Evolutionary conservation across 305 asterid species (phyloP).

Genomic region (Petunia hybrid): DNA sequence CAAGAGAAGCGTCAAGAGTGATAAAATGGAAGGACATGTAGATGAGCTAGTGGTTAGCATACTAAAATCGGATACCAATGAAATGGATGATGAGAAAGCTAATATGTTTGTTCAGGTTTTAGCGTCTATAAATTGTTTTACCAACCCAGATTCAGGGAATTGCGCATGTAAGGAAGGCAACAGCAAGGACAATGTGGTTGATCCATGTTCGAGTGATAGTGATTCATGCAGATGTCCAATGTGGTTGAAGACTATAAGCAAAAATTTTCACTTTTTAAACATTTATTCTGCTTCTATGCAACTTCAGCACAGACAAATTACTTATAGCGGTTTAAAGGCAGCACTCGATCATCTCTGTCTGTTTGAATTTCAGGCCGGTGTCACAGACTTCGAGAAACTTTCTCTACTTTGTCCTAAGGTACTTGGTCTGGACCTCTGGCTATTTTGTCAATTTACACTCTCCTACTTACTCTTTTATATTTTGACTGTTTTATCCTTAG

Average conservation of each 20-base stretch:
- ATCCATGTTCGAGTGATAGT: slow-evolving; percentile 43
- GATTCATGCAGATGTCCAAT: slow-evolving; percentile 68
- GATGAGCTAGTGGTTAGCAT: slow-evolving; percentile 53
- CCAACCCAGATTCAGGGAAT: slow-evolving; percentile 56
- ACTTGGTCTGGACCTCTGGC: slow-evolving; percentile 33
- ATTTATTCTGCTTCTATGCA: slow-evolving; percentile 71
- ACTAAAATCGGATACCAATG: slow-evolving; percentile 47
- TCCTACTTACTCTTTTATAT: neutral
- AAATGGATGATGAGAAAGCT: slow-evolving; percentile 56
- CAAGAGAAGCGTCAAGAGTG: slow-evolving; percentile 46
- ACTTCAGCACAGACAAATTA: slow-evolving; percentile 53
- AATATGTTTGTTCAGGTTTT: slow-evolving; percentile 51
- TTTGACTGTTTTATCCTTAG: neutral
- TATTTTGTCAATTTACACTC: slow-evolving; percentile 32
- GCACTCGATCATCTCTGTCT: slow-evolving; percentile 58
- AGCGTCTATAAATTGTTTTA: slow-evolving; percentile 66
- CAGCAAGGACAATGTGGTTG: slow-evolving; percentile 38
- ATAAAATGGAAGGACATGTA: slow-evolving; percentile 43
- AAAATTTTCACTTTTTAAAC: slow-evolving; percentile 64
- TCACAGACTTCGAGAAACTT: slow-evolving; percentile 66
- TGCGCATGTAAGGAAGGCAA: slow-evolving; percentile 57
- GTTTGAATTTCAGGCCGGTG: slow-evolving; percentile 57
- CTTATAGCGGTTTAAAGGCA: slow-evolving; percentile 46
- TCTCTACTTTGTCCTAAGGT: slow-evolving; percentile 84
- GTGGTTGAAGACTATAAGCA: slow-evolving; percentile 75